phyloP scores from a whole-genome alignment of 1,284 basidiomycete genomes.

The Phylloporus sp. region DNA sequence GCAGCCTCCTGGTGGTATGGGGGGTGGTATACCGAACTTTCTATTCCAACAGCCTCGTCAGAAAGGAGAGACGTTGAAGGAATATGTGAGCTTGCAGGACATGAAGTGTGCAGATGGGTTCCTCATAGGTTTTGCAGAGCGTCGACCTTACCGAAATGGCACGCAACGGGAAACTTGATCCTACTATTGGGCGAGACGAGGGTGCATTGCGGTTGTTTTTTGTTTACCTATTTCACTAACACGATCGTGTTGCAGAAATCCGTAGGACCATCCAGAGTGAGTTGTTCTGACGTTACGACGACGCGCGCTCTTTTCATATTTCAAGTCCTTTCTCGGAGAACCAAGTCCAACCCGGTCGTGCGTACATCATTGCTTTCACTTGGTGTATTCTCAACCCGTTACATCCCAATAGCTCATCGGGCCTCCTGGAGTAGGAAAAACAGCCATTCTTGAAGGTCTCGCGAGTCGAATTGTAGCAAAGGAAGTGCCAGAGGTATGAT shows the following conservation, averaged over 20 bases:
- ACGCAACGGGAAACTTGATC: slow-evolving; percentile 84
- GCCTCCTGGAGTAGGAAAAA: slow-evolving; percentile 88
- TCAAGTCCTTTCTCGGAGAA: slow-evolving; percentile 75
- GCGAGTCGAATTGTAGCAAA: slow-evolving; percentile 88
- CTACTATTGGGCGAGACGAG: slow-evolving; percentile 88
- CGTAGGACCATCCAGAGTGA: slow-evolving; percentile 87
- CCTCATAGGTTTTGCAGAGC: slow-evolving; percentile 50
- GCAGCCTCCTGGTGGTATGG: slow-evolving; percentile 39
- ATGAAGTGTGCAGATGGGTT: neutral
- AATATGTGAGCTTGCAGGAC: slow-evolving; percentile 62
- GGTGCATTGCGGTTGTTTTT: slow-evolving; percentile 43
- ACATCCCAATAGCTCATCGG: slow-evolving; percentile 62
- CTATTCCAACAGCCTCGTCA: slow-evolving; percentile 57
- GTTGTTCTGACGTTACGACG: slow-evolving; percentile 29
- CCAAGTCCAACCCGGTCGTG: slow-evolving; percentile 89
- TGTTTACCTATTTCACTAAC: neutral
- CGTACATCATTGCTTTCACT: slow-evolving; percentile 23
- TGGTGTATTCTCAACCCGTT: neutral
- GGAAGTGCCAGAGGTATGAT: slow-evolving; percentile 88
- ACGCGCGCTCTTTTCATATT: neutral
- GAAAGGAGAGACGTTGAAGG: slow-evolving; percentile 84
- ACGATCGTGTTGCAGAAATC: slow-evolving; percentile 64
- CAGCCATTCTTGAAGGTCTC: slow-evolving; percentile 91
- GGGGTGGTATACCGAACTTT: slow-evolving; percentile 57
- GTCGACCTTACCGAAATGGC: slow-evolving; percentile 87